Conservation (phyloP, 2,329 filamentous ascomycete species). For the Aplosporella prunicola region DNA sequence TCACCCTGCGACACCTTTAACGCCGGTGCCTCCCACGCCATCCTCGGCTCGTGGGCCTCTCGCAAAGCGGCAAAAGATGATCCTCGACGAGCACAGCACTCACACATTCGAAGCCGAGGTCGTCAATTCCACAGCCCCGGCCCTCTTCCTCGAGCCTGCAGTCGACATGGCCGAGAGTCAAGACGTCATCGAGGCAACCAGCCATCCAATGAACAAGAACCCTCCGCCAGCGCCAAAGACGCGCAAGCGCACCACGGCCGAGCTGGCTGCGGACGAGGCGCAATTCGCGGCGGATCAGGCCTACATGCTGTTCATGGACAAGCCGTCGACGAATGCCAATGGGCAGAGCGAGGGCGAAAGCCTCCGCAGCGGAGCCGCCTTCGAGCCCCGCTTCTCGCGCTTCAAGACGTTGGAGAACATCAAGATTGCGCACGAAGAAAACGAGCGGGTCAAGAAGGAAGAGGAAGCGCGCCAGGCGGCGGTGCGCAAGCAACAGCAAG, state of each 20-base stretch:
- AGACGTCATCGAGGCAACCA: slow-evolving; percentile 58
- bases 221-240: slow-evolving; percentile 76
- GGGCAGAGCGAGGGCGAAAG: slow-evolving; percentile 56
- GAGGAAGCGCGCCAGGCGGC: slow-evolving; percentile 45
- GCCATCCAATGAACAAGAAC: slow-evolving; percentile 68
- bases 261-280: slow-evolving; percentile 91
- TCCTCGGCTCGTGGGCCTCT: slow-evolving; percentile 48
- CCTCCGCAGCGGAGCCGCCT: slow-evolving; percentile 55
- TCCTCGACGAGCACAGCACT: slow-evolving; percentile 65
- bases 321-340: slow-evolving; percentile 56
- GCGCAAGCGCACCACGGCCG: slow-evolving; percentile 85
- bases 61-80: slow-evolving; percentile 66
- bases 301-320: slow-evolving; percentile 88
- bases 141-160: slow-evolving; percentile 69
- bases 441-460: slow-evolving; percentile 43
- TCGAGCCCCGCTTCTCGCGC: slow-evolving; percentile 77
- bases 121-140: slow-evolving; percentile 61
- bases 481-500: slow-evolving; percentile 18
- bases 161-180: slow-evolving; percentile 60
- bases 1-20: slow-evolving; percentile 58
- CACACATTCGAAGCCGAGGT: slow-evolving; percentile 68
- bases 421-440: slow-evolving; percentile 65
- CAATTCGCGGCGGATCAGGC: slow-evolving; percentile 80
- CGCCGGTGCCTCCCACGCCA: slow-evolving; percentile 44
- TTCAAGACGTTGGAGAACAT: slow-evolving; percentile 90